Percentiles rank a stretch among this genome's conserved stretches.
Evolutionary conservation across 768 basidiomycete species (phyloP).

Genomic region (Flagelloscypha sp.): DNA sequence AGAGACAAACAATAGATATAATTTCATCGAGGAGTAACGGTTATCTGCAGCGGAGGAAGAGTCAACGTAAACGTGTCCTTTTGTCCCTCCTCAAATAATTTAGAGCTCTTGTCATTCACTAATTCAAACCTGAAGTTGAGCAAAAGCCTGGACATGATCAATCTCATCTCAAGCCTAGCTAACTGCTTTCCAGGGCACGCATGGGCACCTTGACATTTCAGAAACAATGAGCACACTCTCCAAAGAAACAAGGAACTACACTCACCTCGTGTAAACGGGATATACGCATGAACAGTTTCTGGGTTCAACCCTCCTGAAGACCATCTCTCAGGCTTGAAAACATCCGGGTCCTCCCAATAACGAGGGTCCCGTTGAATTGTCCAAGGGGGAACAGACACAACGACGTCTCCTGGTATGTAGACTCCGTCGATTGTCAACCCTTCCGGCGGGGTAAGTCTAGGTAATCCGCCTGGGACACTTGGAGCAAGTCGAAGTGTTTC

Average conservation of each 20-base stretch:
- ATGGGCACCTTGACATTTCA: too few relatives aligned
- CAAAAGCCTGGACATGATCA: too few relatives aligned
- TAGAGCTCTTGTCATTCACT: not conserved
- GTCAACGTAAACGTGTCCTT: slow-evolving; percentile 1
- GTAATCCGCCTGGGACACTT: slow-evolving; percentile 34
- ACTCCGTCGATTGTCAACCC: not conserved
- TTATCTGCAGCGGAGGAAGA: slow-evolving; percentile 1
- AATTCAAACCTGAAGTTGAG: too few relatives aligned
- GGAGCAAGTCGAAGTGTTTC: slow-evolving; percentile 43
- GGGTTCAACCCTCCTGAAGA: slow-evolving; percentile 2
- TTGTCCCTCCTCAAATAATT: not conserved
- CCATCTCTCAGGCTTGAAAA: slow-evolving; percentile 18
- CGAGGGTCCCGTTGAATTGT: not conserved
- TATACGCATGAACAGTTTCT: not conserved
- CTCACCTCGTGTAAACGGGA: slow-evolving; percentile 1
- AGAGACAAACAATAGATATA: too few relatives aligned
- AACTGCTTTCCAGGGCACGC: too few relatives aligned
- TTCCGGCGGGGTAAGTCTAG: slow-evolving; percentile 1
- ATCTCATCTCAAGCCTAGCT: too few relatives aligned
- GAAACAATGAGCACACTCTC: too few relatives aligned
- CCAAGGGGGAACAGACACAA: slow-evolving; percentile 1
- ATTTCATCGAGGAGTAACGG: too few relatives aligned
- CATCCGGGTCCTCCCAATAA: slow-evolving; percentile 11
- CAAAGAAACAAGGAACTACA: too few relatives aligned
- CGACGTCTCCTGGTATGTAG: not conserved